Percentiles rank a stretch among this genome's conserved stretches.
These are phyloP conservation scores for Berberis thunbergii DNA, from an alignment of 164 flowering plant genomes.

Conservation along the genomic window DNA sequence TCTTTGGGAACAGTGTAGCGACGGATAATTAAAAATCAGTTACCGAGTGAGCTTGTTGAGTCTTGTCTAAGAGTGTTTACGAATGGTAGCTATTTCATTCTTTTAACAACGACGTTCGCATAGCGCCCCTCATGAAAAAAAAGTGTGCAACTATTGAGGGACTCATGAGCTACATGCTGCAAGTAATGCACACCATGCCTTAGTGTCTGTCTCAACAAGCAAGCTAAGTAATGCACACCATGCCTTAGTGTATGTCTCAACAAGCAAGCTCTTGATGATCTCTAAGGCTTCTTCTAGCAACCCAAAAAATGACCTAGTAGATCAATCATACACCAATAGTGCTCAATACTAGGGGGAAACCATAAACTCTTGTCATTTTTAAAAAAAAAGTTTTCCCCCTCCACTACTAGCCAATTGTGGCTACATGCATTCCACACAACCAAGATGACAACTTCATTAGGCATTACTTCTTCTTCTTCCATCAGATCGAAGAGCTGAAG, in stretches of 20 bases:
- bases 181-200: conserved; percentile 46
- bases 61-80: conserved; percentile 23
- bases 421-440: conserved; percentile 37
- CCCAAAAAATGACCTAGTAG: conserved; percentile 40
- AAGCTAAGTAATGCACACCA: too few relatives aligned
- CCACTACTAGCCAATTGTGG: conserved; percentile 42
- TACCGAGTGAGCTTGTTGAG: not conserved
- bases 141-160: too few relatives aligned
- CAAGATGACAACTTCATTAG: conserved; percentile 40
- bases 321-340: conserved; percentile 45
- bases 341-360: conserved; percentile 31
- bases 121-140: too few relatives aligned
- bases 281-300: conserved; percentile 36
- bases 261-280: conserved; percentile 29
- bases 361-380: conserved; percentile 23
- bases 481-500: conserved; percentile 24
- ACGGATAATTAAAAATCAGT: not conserved
- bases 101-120: too few relatives aligned
- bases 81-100: too few relatives aligned
- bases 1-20: conserved; percentile 1
- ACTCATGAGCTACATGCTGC: conserved; percentile 25
- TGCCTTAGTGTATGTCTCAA: not conserved
- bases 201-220: conserved; percentile 18
- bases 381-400: conserved; percentile 32
- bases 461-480: conserved; percentile 28